These are phyloP conservation scores for Pichia gijzeniarum DNA, from an alignment of 805 yeast genomes.

Conservation along the genomic window DNA sequence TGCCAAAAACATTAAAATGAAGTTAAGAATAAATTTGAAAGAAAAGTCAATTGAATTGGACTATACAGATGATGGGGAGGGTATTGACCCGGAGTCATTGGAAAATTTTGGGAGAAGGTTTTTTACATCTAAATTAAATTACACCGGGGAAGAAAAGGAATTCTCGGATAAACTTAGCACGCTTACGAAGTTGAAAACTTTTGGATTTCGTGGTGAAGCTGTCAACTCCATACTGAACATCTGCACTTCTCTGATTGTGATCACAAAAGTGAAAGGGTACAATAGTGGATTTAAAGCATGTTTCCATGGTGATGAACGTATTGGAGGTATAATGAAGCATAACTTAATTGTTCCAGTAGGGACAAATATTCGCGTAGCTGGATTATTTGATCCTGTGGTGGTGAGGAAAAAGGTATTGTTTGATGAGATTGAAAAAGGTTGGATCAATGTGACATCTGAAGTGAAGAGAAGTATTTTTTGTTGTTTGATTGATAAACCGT, in stretches of 20 bases:
- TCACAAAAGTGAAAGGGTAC: constrained; percentile 35
- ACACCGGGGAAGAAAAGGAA: constrained; percentile 14
- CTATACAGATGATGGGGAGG: constrained; percentile 68
- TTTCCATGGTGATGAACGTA: constrained; percentile 15
- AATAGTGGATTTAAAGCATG: constrained; percentile 25
- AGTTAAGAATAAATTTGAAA: constrained; percentile 21
- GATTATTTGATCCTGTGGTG: constrained; percentile 38
- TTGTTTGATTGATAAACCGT: constrained; percentile 25
- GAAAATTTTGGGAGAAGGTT: constrained; percentile 39
- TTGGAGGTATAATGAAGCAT: constrained; percentile 3
- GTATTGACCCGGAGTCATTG: constrained; percentile 49
- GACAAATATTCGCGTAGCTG: constrained; percentile 32
- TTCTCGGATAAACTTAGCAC: constrained; percentile 21
- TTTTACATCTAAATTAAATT: constrained; percentile 48
- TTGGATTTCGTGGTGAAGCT: constrained; percentile 75
- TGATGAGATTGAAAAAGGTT: constrained; percentile 13
- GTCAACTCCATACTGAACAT: constrained; percentile 46
- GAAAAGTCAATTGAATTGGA: constrained; percentile 23
- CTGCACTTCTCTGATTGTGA: constrained; percentile 37
- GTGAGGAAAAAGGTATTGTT: constrained; percentile 34
- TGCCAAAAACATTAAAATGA: constrained; percentile 34
- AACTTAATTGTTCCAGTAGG: constrained; percentile 24
- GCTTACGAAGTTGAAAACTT: constrained; percentile 34
- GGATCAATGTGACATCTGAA: constrained; percentile 22
- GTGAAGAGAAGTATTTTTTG: constrained; percentile 29